A percentile compares a stretch with the other conserved stretches of the same genome.
phyloP scores from a whole-genome alignment of 345 rosid genomes.

The Salix dunnii region DNA sequence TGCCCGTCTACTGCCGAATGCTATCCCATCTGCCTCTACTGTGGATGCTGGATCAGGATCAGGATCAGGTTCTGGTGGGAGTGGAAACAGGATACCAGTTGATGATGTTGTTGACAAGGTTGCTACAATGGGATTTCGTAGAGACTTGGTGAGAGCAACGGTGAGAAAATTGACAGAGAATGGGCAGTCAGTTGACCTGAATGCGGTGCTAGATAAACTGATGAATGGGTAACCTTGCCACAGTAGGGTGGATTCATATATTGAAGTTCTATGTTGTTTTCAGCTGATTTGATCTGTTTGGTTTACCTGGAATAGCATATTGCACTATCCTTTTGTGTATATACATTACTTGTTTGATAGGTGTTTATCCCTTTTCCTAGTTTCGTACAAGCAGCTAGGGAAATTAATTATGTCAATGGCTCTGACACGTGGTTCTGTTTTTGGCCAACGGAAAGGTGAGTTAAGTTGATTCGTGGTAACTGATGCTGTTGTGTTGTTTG shows the following conservation, averaged over 20 bases:
- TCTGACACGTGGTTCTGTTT: neutral
- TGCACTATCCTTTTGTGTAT: neutral
- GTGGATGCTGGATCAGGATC: conserved; percentile 32
- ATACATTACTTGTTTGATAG: neutral
- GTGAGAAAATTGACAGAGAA: conserved; percentile 42
- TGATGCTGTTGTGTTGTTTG: neutral
- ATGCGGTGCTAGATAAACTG: conserved; percentile 49
- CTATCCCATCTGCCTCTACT: conserved; percentile 47
- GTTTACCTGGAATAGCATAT: neutral
- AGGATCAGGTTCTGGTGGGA: conserved; percentile 21
- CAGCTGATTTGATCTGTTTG: conserved; percentile 2
- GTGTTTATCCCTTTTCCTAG: neutral
- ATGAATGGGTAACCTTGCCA: conserved; percentile 26
- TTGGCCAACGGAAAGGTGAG: neutral
- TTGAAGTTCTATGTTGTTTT: neutral
- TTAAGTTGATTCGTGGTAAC: neutral
- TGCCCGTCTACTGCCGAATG: conserved; percentile 40
- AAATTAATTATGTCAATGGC: neutral
- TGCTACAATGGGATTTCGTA: conserved; percentile 60
- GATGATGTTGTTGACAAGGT: conserved; percentile 52
- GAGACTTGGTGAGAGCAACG: conserved; percentile 53
- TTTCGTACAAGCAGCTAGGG: neutral
- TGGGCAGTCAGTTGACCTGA: conserved; percentile 50
- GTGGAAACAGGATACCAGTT: conserved; percentile 21
- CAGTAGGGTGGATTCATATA: neutral